Evolutionary conservation across 768 basidiomycete genomes (phyloP).

Genomic region (Mycena floridula): DNA sequence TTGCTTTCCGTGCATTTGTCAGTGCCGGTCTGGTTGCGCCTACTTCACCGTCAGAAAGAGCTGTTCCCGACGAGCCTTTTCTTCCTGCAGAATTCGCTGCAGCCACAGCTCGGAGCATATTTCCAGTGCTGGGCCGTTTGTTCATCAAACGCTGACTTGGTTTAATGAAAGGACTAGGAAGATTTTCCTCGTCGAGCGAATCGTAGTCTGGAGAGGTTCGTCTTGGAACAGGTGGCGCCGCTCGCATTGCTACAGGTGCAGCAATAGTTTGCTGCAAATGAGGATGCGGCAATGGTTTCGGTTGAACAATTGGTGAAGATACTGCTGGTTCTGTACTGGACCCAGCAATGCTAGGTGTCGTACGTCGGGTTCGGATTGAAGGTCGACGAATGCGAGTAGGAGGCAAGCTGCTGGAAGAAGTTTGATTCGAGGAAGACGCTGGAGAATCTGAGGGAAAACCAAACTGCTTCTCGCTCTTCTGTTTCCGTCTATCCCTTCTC

Average conservation of each 20-base stretch:
- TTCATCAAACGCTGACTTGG: conserved; percentile 30
- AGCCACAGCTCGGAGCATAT: conserved; percentile 54
- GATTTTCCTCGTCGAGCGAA: conserved; percentile 72
- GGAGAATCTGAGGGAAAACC: no score
- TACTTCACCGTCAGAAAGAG: conserved; percentile 5
- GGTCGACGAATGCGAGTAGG: conserved; percentile 50
- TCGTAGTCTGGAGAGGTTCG: conserved; percentile 45
- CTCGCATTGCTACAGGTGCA: conserved; percentile 8
- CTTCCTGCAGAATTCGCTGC: conserved; percentile 44
- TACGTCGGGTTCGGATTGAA: conserved; percentile 39
- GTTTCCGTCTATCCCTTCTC: conserved; percentile 32
- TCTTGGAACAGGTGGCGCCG: conserved; percentile 12
- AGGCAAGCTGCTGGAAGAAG: conserved; percentile 19
- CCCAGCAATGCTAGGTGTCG: conserved; percentile 22
- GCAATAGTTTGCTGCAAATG: conserved; percentile 25
- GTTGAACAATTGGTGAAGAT: conserved; percentile 15
- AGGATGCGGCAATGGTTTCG: conserved; percentile 39
- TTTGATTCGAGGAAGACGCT: conserved; percentile 17
- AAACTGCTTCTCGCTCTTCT: conserved; percentile 13
- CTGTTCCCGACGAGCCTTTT: conserved; percentile 10
- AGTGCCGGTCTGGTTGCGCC: conserved; percentile 32
- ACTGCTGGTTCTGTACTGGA: conserved; percentile 19
- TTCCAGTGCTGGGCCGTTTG: conserved; percentile 45
- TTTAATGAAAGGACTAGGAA: conserved; percentile 80
- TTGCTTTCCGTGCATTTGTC: conserved; percentile 39